These are phyloP conservation scores for Cadophora luteo-olivacea DNA, from an alignment of 2,329 filamentous ascomycete genomes.

Conservation along the genomic window DNA sequence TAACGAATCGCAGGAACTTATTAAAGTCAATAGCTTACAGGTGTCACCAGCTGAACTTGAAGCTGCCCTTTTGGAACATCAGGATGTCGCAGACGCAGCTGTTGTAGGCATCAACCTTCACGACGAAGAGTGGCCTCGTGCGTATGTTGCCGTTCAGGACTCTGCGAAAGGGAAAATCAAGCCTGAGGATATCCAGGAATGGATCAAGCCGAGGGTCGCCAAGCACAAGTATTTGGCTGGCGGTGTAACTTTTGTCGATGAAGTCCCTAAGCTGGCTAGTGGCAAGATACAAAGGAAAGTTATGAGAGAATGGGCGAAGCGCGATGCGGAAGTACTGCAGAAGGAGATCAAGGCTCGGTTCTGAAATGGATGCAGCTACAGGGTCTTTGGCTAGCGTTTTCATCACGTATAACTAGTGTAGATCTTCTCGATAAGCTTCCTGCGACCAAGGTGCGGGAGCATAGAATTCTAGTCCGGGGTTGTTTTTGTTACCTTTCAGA, in stretches of 20 bases:
- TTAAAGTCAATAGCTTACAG: conserved; percentile 62
- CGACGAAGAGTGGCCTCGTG: conserved; percentile 50
- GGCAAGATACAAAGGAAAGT: conserved; percentile 52
- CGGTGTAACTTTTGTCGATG: conserved; percentile 54
- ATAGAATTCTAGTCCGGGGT: too few species aligned
- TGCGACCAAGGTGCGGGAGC: too few species aligned
- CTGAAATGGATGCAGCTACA: not conserved
- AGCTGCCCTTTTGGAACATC: conserved; percentile 56
- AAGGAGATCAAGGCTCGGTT: conserved; percentile 31
- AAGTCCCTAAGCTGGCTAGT: conserved; percentile 55
- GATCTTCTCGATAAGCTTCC: too few species aligned
- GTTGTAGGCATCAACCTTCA: conserved; percentile 56
- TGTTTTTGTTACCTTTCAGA: not conserved
- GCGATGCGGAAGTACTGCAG: conserved; percentile 51
- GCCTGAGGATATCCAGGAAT: conserved; percentile 55
- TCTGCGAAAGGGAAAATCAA: conserved; percentile 45
- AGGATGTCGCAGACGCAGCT: conserved; percentile 60
- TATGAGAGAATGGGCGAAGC: conserved; percentile 47
- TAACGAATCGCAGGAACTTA: conserved; percentile 54
- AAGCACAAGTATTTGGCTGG: conserved; percentile 57
- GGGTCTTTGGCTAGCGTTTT: not conserved
- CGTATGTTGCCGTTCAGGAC: conserved; percentile 50
- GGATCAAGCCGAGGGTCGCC: conserved; percentile 49
- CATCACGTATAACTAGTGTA: too few species aligned
- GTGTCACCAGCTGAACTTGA: conserved; percentile 66